Conservation (phyloP, 768 basidiomycete species). For the Psilocybe subaeruginosa region DNA sequence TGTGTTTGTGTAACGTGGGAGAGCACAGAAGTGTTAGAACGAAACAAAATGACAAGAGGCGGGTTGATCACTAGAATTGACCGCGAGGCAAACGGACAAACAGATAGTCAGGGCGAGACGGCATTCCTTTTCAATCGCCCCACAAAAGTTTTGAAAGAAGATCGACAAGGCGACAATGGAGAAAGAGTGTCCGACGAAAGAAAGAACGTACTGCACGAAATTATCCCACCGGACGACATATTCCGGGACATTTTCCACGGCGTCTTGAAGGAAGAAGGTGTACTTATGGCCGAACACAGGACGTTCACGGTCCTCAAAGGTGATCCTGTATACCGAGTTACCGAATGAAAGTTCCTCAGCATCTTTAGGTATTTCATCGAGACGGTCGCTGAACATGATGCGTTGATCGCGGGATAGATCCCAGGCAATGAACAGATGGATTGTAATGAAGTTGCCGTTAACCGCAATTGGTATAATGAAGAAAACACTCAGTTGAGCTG, state of each 20-base stretch:
- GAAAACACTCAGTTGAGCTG: constrained; percentile 10
- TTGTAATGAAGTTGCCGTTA: background rate
- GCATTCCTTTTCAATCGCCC: background rate
- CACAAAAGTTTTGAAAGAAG: background rate
- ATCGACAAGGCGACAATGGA: background rate
- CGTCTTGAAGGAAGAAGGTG: constrained; percentile 91
- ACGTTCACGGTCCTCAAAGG: constrained; percentile 73
- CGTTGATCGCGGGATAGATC: constrained; percentile 4
- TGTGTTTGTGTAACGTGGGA: background rate
- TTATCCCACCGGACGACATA: constrained; percentile 96
- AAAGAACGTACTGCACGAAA: constrained; percentile 78
- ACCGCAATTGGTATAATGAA: background rate
- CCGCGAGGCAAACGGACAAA: too few relatives aligned
- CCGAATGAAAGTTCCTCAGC: constrained; percentile 80
- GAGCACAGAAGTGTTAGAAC: background rate
- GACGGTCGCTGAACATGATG: constrained; percentile 55
- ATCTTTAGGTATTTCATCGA: constrained; percentile 71
- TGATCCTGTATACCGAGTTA: constrained; percentile 88
- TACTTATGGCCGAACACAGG: constrained; percentile 90
- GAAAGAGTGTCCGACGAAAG: background rate
- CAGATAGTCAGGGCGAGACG: background rate
- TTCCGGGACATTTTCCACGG: constrained; percentile 96
- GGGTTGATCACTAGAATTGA: too few relatives aligned
- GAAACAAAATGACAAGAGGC: too few relatives aligned
- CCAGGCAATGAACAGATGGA: background rate